phyloP scores from a whole-genome alignment of 176 grass and related monocot genomes.

The Poa pratensis region DNA sequence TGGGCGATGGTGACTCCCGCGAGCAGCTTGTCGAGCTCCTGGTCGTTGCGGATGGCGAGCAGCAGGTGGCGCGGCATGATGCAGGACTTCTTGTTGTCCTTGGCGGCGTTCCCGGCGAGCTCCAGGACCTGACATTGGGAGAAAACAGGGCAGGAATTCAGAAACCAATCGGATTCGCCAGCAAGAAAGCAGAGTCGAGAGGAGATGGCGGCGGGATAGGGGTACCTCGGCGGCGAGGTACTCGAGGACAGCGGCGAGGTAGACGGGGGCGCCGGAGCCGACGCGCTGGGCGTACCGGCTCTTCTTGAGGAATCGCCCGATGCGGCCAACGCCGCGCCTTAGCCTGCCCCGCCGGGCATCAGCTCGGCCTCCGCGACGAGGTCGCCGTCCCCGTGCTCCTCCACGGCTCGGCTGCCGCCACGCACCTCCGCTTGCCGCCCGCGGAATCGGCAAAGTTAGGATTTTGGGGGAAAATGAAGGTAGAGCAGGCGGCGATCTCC shows the following conservation, averaged over 20 bases:
- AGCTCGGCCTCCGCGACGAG: too few relatives aligned
- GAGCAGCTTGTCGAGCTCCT: constrained; percentile 45
- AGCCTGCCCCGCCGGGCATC: too few relatives aligned
- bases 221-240: constrained; percentile 43
- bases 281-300: constrained; percentile 58
- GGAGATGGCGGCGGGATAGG: too few relatives aligned
- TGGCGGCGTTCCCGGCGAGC: constrained; percentile 40
- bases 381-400: too few relatives aligned
- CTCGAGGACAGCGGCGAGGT: constrained; percentile 52
- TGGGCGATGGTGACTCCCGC: background rate
- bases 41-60: constrained; percentile 45
- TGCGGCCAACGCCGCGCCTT: background rate
- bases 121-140: background rate
- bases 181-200: too few relatives aligned
- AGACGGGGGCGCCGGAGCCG: constrained; percentile 48
- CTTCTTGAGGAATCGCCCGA: constrained; percentile 74
- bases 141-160: too few relatives aligned
- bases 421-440: too few relatives aligned
- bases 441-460: too few relatives aligned
- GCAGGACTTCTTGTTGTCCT: constrained; percentile 48
- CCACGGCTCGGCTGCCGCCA: too few relatives aligned
- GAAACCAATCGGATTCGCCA: too few relatives aligned
- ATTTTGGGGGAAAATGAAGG: too few relatives aligned
- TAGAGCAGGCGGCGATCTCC: too few relatives aligned
- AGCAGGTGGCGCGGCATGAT: constrained; percentile 43